These are phyloP conservation scores for Tylopilus rubrobrunneus DNA, from an alignment of 768 basidiomycete species.

Conservation along the genomic window DNA sequence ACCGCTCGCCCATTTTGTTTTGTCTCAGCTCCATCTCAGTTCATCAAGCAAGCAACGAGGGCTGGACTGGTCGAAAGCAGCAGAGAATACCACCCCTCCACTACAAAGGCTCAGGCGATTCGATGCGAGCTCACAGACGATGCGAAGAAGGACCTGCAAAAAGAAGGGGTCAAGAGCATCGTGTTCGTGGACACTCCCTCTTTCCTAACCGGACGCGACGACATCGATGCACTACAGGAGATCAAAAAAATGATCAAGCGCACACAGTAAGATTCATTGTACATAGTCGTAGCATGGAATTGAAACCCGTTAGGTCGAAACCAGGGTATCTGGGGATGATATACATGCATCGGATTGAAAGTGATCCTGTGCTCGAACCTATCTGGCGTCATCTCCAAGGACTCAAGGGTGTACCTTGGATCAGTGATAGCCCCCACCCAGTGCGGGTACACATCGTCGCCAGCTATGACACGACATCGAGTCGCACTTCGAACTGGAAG, in stretches of 20 bases:
- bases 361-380: conserved; percentile 4
- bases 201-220: conserved; percentile 11
- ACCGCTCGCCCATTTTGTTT: neutral
- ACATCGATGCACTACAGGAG: conserved; percentile 3
- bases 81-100: conserved; percentile 1
- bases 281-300: neutral
- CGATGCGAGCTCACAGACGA: conserved; percentile 12
- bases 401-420: neutral
- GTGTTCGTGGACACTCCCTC: conserved; percentile 24
- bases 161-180: conserved; percentile 5
- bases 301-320: neutral
- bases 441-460: conserved; percentile 7
- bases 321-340: conserved; percentile 12
- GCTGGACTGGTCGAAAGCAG: neutral
- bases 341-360: conserved; percentile 19
- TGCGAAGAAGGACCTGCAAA: neutral
- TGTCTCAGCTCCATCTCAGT: conserved; percentile 5
- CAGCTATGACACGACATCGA: conserved; percentile 12
- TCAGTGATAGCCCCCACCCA: neutral
- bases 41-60: conserved; percentile 10
- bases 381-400: conserved; percentile 5
- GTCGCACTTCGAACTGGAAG: neutral
- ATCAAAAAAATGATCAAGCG: conserved; percentile 1
- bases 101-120: conserved; percentile 9
- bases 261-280: neutral